phyloP scores from a whole-genome alignment of 768 basidiomycete species.

The Rubroboletus pulcherrimus region DNA sequence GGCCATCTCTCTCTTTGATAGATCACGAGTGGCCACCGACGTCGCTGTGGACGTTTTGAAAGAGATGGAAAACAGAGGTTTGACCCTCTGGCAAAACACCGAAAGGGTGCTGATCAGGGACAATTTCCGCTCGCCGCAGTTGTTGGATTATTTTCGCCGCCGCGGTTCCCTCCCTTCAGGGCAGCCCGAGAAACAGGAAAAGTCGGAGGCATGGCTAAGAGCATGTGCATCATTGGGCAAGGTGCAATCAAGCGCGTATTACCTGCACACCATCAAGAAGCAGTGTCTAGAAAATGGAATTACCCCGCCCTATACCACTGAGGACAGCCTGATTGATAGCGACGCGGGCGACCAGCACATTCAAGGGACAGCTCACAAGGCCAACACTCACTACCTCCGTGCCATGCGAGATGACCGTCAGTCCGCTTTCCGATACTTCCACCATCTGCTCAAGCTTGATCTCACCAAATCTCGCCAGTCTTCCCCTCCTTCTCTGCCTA shows the following conservation, averaged over 20 bases:
- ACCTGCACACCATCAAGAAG: conserved; percentile 38
- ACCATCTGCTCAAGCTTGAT: conserved; percentile 33
- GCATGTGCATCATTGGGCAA: conserved; percentile 20
- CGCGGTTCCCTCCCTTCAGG: not conserved
- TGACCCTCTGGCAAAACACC: conserved; percentile 40
- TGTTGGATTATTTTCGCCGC: conserved; percentile 44
- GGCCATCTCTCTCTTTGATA: conserved; percentile 43
- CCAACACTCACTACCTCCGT: conserved; percentile 43
- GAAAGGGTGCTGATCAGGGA: conserved; percentile 46
- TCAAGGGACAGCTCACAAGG: conserved; percentile 30
- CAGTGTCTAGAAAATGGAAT: conserved; percentile 18
- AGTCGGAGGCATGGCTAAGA: conserved; percentile 20
- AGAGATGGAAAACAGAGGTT: conserved; percentile 45
- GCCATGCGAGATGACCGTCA: conserved; percentile 38
- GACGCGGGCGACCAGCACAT: not conserved
- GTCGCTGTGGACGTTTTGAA: conserved; percentile 40
- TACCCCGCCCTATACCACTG: conserved; percentile 21
- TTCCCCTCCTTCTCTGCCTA: not conserved
- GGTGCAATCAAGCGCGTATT: conserved; percentile 39
- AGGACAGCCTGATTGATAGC: not conserved
- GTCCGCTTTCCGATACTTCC: conserved; percentile 48
- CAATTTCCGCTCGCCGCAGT: conserved; percentile 46
- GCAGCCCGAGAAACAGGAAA: not conserved
- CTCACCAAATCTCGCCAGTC: conserved; percentile 10
- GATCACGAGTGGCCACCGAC: conserved; percentile 38